Evolutionary conservation across 345 rosid species (phyloP).

Genomic region (Angophora floribunda): DNA sequence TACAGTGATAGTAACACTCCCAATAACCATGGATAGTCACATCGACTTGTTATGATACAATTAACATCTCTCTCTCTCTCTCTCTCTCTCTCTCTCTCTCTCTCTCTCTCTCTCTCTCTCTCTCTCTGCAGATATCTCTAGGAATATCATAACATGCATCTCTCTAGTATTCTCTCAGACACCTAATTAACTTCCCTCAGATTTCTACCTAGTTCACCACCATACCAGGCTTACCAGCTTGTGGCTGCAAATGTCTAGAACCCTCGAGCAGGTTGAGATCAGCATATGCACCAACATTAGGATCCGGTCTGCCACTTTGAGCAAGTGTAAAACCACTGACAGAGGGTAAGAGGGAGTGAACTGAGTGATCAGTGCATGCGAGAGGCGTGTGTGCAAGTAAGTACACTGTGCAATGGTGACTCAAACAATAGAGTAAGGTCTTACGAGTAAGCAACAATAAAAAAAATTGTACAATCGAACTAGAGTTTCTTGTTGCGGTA

Average conservation of each 20-base stretch:
- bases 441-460: background rate
- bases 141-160: background rate
- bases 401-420: too few relatives aligned
- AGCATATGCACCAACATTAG: background rate
- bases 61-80: background rate
- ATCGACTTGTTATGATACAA: background rate
- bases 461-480: background rate
- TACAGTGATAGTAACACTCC: background rate
- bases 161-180: background rate
- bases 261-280: background rate
- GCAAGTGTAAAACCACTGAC: background rate
- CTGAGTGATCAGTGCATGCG: background rate
- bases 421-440: too few relatives aligned
- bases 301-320: background rate
- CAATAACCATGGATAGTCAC: background rate
- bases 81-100: too few relatives aligned
- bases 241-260: background rate
- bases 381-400: background rate
- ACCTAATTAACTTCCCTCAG: background rate
- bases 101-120: too few relatives aligned
- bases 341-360: background rate
- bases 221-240: background rate
- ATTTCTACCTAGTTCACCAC: background rate
- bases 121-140: too few relatives aligned
- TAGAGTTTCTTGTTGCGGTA: background rate